These are phyloP conservation scores for Wickerhamomyces mucosus DNA, from an alignment of 805 yeast genomes.

Conservation along the genomic window DNA sequence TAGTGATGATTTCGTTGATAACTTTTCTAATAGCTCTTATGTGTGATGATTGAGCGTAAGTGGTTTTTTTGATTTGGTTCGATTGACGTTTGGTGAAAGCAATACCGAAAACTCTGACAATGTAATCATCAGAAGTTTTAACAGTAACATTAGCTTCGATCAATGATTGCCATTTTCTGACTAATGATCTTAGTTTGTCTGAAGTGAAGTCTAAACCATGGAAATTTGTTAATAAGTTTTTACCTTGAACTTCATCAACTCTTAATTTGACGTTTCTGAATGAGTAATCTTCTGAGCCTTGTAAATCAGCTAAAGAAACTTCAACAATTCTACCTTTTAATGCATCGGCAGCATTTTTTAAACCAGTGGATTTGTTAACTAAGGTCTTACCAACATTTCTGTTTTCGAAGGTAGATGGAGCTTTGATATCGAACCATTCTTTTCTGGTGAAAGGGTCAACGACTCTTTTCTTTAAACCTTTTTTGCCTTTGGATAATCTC, in stretches of 20 bases:
- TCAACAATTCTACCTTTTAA: slow-evolving; percentile 97
- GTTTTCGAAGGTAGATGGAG: slow-evolving; percentile 97
- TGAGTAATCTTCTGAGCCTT: slow-evolving; percentile 98
- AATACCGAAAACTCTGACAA: slow-evolving; percentile 87
- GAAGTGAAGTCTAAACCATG: slow-evolving; percentile 96
- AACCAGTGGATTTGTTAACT: slow-evolving; percentile 97
- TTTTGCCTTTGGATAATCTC: slow-evolving; percentile 78
- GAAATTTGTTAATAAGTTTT: slow-evolving; percentile 97
- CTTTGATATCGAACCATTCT: slow-evolving; percentile 98
- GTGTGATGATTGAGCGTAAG: slow-evolving; percentile 96
- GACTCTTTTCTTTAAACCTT: slow-evolving; percentile 97
- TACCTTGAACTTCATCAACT: slow-evolving; percentile 98
- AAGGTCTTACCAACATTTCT: slow-evolving; percentile 98
- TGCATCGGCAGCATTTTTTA: slow-evolving; percentile 95
- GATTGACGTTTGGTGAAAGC: slow-evolving; percentile 96
- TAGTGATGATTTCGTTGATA: slow-evolving; percentile 92
- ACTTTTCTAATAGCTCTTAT: slow-evolving; percentile 65
- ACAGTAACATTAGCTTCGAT: slow-evolving; percentile 96
- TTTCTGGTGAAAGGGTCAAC: slow-evolving; percentile 98
- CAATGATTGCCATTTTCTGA: slow-evolving; percentile 96
- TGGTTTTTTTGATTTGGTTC: slow-evolving; percentile 91
- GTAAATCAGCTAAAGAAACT: slow-evolving; percentile 93
- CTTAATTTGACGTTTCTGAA: slow-evolving; percentile 96
- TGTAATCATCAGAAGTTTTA: slow-evolving; percentile 93
- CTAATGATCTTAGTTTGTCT: slow-evolving; percentile 91